Evolutionary conservation across 2,329 filamentous ascomycete species (phyloP), one percentile per base, ranked within the genome.

Genomic region (Zymoseptoria ardabiliae): DNA sequence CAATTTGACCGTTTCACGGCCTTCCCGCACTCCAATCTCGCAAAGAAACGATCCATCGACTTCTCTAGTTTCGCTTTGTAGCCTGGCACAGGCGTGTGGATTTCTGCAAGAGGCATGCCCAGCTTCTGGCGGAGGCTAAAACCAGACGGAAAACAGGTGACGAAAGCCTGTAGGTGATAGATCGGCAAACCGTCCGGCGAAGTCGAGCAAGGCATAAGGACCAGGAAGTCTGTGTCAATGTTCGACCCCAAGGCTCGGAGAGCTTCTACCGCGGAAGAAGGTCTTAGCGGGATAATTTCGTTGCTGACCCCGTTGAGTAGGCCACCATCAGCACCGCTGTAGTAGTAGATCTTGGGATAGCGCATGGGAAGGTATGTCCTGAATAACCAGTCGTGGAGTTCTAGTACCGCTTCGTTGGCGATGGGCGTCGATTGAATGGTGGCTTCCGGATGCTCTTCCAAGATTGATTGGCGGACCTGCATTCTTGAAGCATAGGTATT

Each of bases 21-120:
- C 62, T 76, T 79, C 0, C 83, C 84, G 0, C 78, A 74, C 10
- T 81, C 78, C 0, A 87, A 54, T 11, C 71, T 70, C 1, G 79
- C 76, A 68, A 87, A 86, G 71, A 83, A 86, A 0, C 81, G 74
- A 67, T 87, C 84, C 84, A 87, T 87, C 55, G 76, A 80, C 54
- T 74, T 78, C 65, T 82, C 81, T 0, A 87, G 65, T 66, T 84
- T 86, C 52, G 76, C 70, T 30, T 68, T 72, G 67, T 87, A 87
- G 6, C 79, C 77, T 0, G 84, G 84, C 0, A 87, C 83, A 0
- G 84, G 84, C 0, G 53, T 69, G 66, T 87, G 85, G 63, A 87
- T 86, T 25, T 77, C 75, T 0, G 78, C 73, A 0, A 87, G 74
- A 0, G 76, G 74, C 11, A 78, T 71, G 1, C 77, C 78, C 8